Base-by-base conservation (phyloP, 345 rosid genomes). In the Aquilaria yunnanensis region DNA sequence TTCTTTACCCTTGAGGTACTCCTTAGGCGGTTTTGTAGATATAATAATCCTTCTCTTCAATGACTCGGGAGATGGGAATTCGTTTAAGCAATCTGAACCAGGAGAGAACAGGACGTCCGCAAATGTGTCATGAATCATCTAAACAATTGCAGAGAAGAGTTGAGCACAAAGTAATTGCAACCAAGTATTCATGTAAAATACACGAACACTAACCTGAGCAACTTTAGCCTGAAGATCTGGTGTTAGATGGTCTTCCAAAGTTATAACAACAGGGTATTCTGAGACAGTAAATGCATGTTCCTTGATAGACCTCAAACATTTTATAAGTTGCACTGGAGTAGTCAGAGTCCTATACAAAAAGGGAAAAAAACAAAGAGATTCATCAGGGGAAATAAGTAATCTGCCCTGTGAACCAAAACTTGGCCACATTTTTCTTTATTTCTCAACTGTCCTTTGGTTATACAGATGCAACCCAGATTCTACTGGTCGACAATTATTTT, bases 21-120 rank as follows among this genome's bases (percentile, higher is more conserved):
- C 95, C 67, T 85, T 94, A 14, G 97, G 99, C 47, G 96, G 99
- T 67, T 94, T 94, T 13, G 99, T 94, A 69, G 99, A 94, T 77
- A 94, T 79, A 64, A 94, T 85, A 56, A 94, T 57, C 47, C 78
- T 81, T 51, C 55, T 81, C 82, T 81, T 94, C 75, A 94, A 56
- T 2, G 74, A 81, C 8, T 86, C 81, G 0, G 95, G 96, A 3
- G 96, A 90, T 11, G 95, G 96, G 61, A 94, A 86, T 50, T 94
- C 88, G 73, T 82, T 88, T 46, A 88, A 83, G 83, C 82, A 72
- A 73, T 86, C 95, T 13, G 92, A 33, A 12, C 81, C 85, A 67
- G 99, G 88, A 72, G 81, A 14, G 78, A 85, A 88, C 64, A 94
- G 85, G 81, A 82, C 75, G 43, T 86, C 96, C 78, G 92, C 96